phyloP scores from a whole-genome alignment of 352 stramenopile species.

The Phytophthora hybrid region DNA sequence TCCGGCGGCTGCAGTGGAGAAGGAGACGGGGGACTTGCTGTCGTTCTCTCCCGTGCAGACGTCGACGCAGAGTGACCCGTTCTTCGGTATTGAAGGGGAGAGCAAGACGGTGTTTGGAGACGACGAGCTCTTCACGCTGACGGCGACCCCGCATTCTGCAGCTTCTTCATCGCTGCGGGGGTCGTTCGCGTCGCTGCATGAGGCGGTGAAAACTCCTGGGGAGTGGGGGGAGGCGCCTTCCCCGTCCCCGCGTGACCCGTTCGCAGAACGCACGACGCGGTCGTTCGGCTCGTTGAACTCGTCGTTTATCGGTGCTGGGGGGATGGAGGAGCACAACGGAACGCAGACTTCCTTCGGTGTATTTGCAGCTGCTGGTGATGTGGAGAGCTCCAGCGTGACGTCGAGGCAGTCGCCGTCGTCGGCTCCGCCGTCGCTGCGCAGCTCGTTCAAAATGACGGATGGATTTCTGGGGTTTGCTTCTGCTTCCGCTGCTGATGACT shows the following conservation, averaged over 20 bases:
- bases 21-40: slow-evolving; percentile 50
- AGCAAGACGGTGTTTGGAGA: slow-evolving; percentile 24
- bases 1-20: slow-evolving; percentile 18
- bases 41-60: slow-evolving; percentile 68
- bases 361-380: slow-evolving; percentile 24
- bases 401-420: slow-evolving; percentile 27
- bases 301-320: slow-evolving; percentile 36
- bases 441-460: slow-evolving; percentile 41
- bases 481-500: slow-evolving; percentile 18
- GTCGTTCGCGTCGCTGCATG: slow-evolving; percentile 45
- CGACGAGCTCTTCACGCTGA: slow-evolving; percentile 47
- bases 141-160: slow-evolving; percentile 14
- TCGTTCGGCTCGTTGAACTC: slow-evolving; percentile 41
- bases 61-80: slow-evolving; percentile 35
- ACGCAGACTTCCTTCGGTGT: slow-evolving; percentile 13
- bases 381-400: neutral
- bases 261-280: slow-evolving; percentile 30
- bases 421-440: slow-evolving; percentile 38
- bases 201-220: slow-evolving; percentile 20
- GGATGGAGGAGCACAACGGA: slow-evolving; percentile 23
- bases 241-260: slow-evolving; percentile 18
- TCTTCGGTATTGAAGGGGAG: slow-evolving; percentile 40
- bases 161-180: slow-evolving; percentile 41
- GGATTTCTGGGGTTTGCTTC: slow-evolving; percentile 25
- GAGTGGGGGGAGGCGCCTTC: neutral